These are phyloP conservation scores for Aureobasidium sp. DNA, from an alignment of 2,329 filamentous ascomycete species.

Conservation along the genomic window DNA sequence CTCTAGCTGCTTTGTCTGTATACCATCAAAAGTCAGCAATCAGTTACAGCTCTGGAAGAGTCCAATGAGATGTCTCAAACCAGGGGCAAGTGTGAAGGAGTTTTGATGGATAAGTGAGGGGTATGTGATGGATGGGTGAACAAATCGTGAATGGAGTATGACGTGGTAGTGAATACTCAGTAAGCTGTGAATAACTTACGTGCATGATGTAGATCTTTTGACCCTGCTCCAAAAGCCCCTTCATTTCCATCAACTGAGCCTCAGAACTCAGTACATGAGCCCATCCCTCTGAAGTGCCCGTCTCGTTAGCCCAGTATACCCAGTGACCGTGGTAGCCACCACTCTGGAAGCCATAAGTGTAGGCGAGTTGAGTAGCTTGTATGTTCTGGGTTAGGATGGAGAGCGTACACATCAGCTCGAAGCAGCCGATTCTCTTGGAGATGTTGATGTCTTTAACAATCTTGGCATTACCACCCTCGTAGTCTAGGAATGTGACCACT, in stretches of 20 bases:
- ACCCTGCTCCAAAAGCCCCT: neutral
- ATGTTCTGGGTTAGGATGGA: neutral
- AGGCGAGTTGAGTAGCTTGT: neutral
- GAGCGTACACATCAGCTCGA: neutral
- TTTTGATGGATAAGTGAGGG: too few relatives aligned
- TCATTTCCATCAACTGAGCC: neutral
- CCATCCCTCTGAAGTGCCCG: neutral
- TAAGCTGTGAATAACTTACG: neutral
- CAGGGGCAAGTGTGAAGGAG: neutral
- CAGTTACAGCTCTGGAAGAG: too few relatives aligned
- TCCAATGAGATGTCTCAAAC: neutral
- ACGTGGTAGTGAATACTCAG: too few relatives aligned
- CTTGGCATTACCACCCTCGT: neutral
- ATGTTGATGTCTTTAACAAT: neutral
- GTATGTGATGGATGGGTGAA: neutral
- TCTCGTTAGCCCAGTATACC: neutral
- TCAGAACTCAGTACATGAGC: neutral
- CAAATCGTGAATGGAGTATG: too few relatives aligned
- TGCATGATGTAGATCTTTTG: neutral
- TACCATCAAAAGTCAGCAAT: constrained; percentile 1
- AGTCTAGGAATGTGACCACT: neutral
- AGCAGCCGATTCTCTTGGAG: neutral
- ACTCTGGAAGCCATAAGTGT: neutral
- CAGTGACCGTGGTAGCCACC: neutral
- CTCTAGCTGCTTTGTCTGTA: neutral